phyloP scores from a whole-genome alignment of 768 basidiomycete genomes.

The Amanita rimosa region DNA sequence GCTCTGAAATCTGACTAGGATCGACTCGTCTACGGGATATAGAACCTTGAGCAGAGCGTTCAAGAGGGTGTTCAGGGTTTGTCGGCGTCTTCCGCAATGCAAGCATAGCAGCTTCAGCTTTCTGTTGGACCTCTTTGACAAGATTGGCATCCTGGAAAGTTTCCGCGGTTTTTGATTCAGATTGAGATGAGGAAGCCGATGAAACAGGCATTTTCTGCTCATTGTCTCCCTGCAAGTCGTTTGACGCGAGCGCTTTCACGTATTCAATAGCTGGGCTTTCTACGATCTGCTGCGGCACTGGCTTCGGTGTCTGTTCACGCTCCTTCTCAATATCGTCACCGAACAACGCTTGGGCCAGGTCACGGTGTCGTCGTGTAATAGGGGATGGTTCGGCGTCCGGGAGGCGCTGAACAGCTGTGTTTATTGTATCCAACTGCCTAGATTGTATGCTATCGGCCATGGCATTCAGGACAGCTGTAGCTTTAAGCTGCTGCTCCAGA shows the following conservation, averaged over 20 bases:
- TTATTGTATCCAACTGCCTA: constrained; percentile 10
- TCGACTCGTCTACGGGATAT: constrained; percentile 48
- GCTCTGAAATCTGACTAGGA: constrained; percentile 54
- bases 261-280: constrained; percentile 2
- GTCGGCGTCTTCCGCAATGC: constrained; percentile 42
- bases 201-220: neutral
- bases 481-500: constrained; percentile 44
- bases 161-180: neutral
- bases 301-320: constrained; percentile 10
- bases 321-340: constrained; percentile 32
- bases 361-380: constrained; percentile 53
- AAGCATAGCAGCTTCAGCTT: constrained; percentile 54
- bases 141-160: constrained; percentile 36
- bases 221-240: neutral
- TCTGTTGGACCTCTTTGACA: constrained; percentile 54
- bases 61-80: constrained; percentile 8
- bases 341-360: constrained; percentile 70
- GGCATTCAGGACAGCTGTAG: constrained; percentile 57
- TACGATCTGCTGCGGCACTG: constrained; percentile 12
- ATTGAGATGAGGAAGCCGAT: neutral
- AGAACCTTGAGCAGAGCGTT: constrained; percentile 12
- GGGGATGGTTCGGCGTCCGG: constrained; percentile 21
- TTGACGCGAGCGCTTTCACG: neutral
- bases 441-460: constrained; percentile 41
- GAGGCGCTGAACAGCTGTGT: constrained; percentile 9